Conservation (phyloP, 75 land plant genomes). For the Picea glauca region DNA sequence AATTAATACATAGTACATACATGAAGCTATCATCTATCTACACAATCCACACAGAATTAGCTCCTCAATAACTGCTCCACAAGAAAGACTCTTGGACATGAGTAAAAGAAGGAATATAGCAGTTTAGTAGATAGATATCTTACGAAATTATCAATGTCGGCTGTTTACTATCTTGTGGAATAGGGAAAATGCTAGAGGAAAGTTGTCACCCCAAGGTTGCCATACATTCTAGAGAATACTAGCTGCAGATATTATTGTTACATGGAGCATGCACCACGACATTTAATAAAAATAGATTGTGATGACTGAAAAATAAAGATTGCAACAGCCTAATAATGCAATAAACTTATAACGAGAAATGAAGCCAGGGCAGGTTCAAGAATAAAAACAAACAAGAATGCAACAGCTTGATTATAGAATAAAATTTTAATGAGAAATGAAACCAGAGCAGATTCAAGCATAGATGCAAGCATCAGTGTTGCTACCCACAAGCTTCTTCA, state of each 20-base stretch:
- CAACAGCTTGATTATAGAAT: too few species aligned
- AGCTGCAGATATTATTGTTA: too few species aligned
- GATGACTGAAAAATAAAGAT: neutral
- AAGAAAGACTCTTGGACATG: neutral
- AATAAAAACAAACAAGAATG: too few species aligned
- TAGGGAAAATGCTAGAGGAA: neutral
- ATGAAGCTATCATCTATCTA: neutral
- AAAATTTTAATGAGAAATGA: too few species aligned
- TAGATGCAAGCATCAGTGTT: too few species aligned
- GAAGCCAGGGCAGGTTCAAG: neutral
- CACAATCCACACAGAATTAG: neutral
- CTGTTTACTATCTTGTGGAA: neutral
- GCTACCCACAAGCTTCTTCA: too few species aligned
- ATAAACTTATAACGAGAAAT: neutral
- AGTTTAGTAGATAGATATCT: neutral
- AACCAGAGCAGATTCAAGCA: too few species aligned
- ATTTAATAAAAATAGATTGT: neutral
- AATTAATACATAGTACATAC: neutral
- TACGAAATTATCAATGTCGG: neutral
- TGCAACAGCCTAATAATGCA: neutral
- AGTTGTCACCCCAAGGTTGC: neutral
- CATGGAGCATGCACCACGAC: neutral
- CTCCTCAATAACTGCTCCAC: neutral
- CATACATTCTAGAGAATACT: too few species aligned
- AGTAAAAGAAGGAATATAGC: neutral